A percentile compares a stretch with the other conserved stretches of the same genome.
Evolutionary conservation across 768 basidiomycete species (phyloP).

Genomic region (Trametes punicea): DNA sequence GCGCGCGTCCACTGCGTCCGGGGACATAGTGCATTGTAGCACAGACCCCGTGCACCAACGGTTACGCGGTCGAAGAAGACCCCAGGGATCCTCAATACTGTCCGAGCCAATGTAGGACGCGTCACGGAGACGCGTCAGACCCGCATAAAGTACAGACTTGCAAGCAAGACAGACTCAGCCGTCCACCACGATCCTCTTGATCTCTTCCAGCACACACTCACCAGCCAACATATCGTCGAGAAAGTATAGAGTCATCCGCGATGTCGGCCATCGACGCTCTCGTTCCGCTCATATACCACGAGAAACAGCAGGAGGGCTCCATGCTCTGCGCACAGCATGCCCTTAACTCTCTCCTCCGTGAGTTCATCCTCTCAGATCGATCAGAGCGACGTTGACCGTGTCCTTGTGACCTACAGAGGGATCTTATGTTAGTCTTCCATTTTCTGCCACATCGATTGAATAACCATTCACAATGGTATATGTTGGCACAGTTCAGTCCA

Average conservation of each 20-base stretch:
- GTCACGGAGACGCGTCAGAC: conserved; percentile 29
- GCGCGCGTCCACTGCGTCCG: background rate
- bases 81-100: conserved; percentile 16
- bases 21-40: conserved; percentile 3
- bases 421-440: conserved; percentile 42
- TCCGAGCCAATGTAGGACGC: conserved; percentile 17
- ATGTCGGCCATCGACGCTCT: conserved; percentile 64
- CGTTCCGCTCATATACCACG: conserved; percentile 65
- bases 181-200: conserved; percentile 4
- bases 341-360: conserved; percentile 76
- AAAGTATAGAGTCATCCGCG: conserved; percentile 4
- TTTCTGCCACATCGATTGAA: conserved; percentile 9
- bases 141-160: background rate
- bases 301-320: conserved; percentile 71
- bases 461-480: too few species aligned
- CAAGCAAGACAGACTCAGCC: too few species aligned
- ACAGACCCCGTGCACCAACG: conserved; percentile 10
- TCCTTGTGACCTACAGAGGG: conserved; percentile 35
- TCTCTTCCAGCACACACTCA: conserved; percentile 7
- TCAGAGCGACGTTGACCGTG: background rate
- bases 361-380: conserved; percentile 26
- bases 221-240: background rate
- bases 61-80: conserved; percentile 23
- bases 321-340: conserved; percentile 90
- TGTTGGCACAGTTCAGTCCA: conserved; percentile 58